These are phyloP conservation scores for Aspergillus homomorphus DNA, from an alignment of 495 filamentous ascomycete species.

Conservation along the genomic window DNA sequence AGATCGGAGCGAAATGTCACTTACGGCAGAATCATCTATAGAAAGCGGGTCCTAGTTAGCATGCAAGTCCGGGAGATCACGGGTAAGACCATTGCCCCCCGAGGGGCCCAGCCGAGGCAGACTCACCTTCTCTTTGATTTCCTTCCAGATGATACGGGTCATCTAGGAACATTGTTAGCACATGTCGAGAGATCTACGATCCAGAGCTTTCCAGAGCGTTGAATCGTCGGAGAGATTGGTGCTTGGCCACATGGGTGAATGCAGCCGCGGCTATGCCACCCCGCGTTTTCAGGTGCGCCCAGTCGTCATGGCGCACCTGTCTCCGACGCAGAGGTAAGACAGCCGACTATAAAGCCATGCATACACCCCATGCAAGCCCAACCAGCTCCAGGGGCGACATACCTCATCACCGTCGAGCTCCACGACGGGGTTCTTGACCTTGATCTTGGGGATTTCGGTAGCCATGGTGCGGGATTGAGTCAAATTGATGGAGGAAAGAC, in stretches of 20 bases:
- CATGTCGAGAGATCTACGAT: slow-evolving; percentile 18
- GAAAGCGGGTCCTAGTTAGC: slow-evolving; percentile 7
- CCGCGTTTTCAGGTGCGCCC: slow-evolving; percentile 28
- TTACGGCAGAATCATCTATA: slow-evolving; percentile 79
- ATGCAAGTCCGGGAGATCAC: slow-evolving; percentile 12
- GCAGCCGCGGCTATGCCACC: slow-evolving; percentile 32
- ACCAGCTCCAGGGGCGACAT: slow-evolving; percentile 17
- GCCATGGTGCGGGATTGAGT: slow-evolving; percentile 47
- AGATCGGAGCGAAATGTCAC: slow-evolving; percentile 18
- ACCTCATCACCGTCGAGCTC: slow-evolving; percentile 95
- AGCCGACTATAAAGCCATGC: slow-evolving; percentile 27
- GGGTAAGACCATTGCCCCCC: slow-evolving; percentile 11
- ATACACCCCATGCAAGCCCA: background rate
- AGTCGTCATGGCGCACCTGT: slow-evolving; percentile 27
- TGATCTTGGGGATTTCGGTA: slow-evolving; percentile 68
- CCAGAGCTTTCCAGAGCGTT: slow-evolving; percentile 8
- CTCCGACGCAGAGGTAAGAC: slow-evolving; percentile 18
- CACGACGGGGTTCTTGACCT: slow-evolving; percentile 96
- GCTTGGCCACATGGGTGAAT: slow-evolving; percentile 13
- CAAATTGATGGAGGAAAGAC: slow-evolving; percentile 28
- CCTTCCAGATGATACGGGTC: slow-evolving; percentile 98
- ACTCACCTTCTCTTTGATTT: slow-evolving; percentile 88
- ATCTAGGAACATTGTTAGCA: slow-evolving; percentile 53
- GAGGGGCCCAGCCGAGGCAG: slow-evolving; percentile 13
- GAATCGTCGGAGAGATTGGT: slow-evolving; percentile 20